These are phyloP conservation scores for Suhomyces chickasaworum DNA, from an alignment of 1,139 yeast species.

Conservation along the genomic window DNA sequence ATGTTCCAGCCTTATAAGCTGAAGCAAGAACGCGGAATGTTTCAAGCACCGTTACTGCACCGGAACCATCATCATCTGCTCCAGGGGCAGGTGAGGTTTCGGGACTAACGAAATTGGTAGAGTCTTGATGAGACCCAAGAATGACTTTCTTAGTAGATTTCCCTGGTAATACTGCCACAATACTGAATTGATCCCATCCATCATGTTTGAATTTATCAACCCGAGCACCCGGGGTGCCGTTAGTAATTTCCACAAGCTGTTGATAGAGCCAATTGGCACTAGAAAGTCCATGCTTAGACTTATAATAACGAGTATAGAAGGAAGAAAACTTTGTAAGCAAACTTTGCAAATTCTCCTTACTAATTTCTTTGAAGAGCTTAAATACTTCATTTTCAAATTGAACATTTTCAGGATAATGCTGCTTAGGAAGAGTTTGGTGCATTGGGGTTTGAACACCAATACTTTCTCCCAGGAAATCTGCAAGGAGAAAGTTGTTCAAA, in stretches of 20 bases:
- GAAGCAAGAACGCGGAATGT: conserved; percentile 63
- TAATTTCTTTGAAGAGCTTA: conserved; percentile 43
- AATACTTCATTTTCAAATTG: conserved; percentile 42
- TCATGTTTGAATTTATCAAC: conserved; percentile 37
- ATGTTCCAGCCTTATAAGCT: conserved; percentile 34
- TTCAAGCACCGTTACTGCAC: conserved; percentile 78
- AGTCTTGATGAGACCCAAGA: conserved; percentile 90
- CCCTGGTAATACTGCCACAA: conserved; percentile 45
- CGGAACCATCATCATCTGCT: conserved; percentile 94
- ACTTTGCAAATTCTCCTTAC: conserved; percentile 48
- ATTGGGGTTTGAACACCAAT: background rate
- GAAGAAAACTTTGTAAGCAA: conserved; percentile 66
- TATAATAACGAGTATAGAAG: conserved; percentile 78
- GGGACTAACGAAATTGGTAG: conserved; percentile 77
- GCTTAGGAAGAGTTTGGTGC: conserved; percentile 35
- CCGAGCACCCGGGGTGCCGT: conserved; percentile 31
- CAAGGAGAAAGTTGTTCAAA: conserved; percentile 22
- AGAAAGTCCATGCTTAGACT: conserved; percentile 66
- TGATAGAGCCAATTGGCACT: conserved; percentile 73
- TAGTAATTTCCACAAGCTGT: conserved; percentile 47
- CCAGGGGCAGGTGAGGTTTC: conserved; percentile 79
- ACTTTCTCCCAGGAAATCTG: background rate
- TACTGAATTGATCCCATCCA: conserved; percentile 49
- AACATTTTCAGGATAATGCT: conserved; percentile 56
- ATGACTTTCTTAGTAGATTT: conserved; percentile 50